These are phyloP conservation scores for Saccharomycopsis capsularis DNA, from an alignment of 805 yeast genomes.

Conservation along the genomic window DNA sequence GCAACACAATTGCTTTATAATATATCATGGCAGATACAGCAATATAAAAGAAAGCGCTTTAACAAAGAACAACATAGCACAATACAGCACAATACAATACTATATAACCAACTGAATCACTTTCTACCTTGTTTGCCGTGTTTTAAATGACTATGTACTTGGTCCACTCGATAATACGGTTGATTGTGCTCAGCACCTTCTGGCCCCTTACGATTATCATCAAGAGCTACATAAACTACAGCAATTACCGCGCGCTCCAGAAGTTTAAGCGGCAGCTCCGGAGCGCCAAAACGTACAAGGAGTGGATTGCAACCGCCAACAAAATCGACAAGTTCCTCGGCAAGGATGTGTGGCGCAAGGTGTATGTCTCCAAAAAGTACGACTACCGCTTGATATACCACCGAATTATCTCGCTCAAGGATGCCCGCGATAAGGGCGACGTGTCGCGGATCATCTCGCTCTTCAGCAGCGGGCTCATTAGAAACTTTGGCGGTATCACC, in stretches of 20 bases:
- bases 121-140: no score
- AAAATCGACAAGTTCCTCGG: constrained; percentile 46
- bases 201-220: constrained; percentile 20
- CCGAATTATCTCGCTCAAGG: constrained; percentile 53
- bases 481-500: constrained; percentile 90
- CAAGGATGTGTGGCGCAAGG: constrained; percentile 67
- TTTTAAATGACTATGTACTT: no score
- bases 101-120: no score
- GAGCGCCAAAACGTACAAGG: constrained; percentile 53
- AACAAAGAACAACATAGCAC: no score
- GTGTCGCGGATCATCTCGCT: constrained; percentile 52
- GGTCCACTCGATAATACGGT: constrained; percentile 10
- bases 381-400: constrained; percentile 80
- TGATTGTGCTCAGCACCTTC: constrained; percentile 10
- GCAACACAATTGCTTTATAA: no score
- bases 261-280: constrained; percentile 9
- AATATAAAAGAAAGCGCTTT: no score
- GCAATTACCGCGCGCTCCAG: constrained; percentile 5
- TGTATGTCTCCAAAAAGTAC: constrained; percentile 27
- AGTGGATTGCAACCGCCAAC: constrained; percentile 57
- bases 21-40: no score
- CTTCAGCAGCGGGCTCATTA: constrained; percentile 71
- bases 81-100: no score
- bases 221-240: constrained; percentile 18
- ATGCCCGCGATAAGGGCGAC: constrained; percentile 56